These are phyloP conservation scores for Kwoniella mangroviensis DNA, from an alignment of 768 basidiomycete genomes.

Conservation along the genomic window DNA sequence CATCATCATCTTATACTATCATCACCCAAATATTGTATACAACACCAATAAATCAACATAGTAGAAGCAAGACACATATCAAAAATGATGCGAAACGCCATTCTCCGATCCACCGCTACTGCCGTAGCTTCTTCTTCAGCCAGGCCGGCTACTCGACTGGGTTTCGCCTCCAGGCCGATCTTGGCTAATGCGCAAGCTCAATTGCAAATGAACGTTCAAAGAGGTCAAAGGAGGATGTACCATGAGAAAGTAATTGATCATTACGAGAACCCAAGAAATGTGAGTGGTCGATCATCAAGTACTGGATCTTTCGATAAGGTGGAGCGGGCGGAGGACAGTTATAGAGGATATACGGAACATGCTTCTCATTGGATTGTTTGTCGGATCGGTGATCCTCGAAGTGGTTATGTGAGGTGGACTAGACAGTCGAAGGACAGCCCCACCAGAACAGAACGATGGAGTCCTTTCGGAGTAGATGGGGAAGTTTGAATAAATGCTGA, in stretches of 20 bases:
- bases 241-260: constrained; percentile 89
- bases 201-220: constrained; percentile 15
- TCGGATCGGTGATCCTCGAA: too few species aligned
- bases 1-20: constrained; percentile 2
- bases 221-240: constrained; percentile 67
- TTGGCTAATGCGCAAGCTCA: constrained; percentile 22
- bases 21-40: not conserved
- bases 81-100: constrained; percentile 36
- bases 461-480: too few species aligned
- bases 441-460: too few species aligned
- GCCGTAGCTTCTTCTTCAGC: constrained; percentile 36
- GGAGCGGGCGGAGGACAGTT: not conserved
- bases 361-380: too few species aligned
- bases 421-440: too few species aligned
- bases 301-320: not conserved
- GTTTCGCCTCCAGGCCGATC: constrained; percentile 5
- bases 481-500: constrained; percentile 59
- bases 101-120: constrained; percentile 33
- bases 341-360: too few species aligned
- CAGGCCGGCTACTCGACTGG: constrained; percentile 16
- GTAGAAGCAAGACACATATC: not conserved
- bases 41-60: not conserved
- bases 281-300: constrained; percentile 59
- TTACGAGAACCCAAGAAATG: constrained; percentile 97
- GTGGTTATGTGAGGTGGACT: too few species aligned